These are phyloP conservation scores for Pseudogymnoascus sp. DNA, from an alignment of 2,329 filamentous ascomycete species.

Conservation along the genomic window DNA sequence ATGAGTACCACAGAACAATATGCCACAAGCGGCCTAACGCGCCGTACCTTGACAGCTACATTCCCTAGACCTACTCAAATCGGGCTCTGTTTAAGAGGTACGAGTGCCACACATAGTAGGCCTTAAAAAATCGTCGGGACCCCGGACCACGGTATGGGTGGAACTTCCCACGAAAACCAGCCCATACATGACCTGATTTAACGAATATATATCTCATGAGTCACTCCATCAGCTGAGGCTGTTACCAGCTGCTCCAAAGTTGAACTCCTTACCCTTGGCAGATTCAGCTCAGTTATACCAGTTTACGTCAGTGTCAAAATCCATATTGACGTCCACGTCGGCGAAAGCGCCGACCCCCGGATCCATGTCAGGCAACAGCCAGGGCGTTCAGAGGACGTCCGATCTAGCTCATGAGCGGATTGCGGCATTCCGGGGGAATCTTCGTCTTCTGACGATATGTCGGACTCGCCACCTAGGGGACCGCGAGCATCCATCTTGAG, in stretches of 20 bases:
- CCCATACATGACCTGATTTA: neutral
- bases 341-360: conserved; percentile 18
- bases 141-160: neutral
- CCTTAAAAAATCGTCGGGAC: neutral
- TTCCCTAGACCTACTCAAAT: neutral
- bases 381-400: conserved; percentile 35
- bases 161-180: neutral
- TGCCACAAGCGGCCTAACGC: neutral
- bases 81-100: neutral
- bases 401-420: conserved; percentile 34
- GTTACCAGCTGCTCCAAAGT: neutral
- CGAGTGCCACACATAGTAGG: neutral
- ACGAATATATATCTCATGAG: neutral
- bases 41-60: neutral
- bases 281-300: conserved; percentile 35
- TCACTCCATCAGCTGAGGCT: neutral
- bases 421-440: conserved; percentile 25
- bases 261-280: conserved; percentile 22
- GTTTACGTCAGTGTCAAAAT: conserved; percentile 29
- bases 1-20: neutral
- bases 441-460: conserved; percentile 34
- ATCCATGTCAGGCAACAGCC: conserved; percentile 24
- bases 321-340: conserved; percentile 24
- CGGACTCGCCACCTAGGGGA: conserved; percentile 29
- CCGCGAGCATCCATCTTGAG: conserved; percentile 36